Evolutionary conservation across 108 stramenopile species (phyloP).

Genomic region (Parietichytrium sp.): DNA sequence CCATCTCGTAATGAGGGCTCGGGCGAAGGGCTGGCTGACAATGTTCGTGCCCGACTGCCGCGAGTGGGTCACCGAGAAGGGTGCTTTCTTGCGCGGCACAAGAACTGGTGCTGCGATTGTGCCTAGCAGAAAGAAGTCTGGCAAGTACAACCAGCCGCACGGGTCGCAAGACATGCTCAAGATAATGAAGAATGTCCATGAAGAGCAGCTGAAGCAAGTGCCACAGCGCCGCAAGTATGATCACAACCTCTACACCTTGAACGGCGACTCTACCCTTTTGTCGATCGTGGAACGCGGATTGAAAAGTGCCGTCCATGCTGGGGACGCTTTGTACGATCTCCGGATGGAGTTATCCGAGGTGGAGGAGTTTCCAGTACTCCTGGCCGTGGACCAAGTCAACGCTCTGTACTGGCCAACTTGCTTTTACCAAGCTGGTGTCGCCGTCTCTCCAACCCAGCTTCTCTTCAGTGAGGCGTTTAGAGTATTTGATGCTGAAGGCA

Average conservation of each 20-base stretch:
- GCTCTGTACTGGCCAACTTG: not conserved
- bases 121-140: not conserved
- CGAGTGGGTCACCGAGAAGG: not conserved
- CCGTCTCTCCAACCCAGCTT: not conserved
- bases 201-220: not conserved
- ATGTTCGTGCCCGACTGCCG: constrained; percentile 31
- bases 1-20: constrained; percentile 1
- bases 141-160: constrained; percentile 4
- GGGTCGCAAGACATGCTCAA: not conserved
- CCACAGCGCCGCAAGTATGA: constrained; percentile 35
- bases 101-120: not conserved
- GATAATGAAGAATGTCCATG: not conserved
- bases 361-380: constrained; percentile 24
- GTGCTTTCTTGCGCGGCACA: constrained; percentile 10
- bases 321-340: constrained; percentile 36
- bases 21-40: constrained; percentile 38
- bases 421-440: not conserved
- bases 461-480: constrained; percentile 8
- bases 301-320: not conserved
- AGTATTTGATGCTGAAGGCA: not conserved
- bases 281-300: constrained; percentile 31
- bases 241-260: not conserved
- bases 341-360: not conserved
- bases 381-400: constrained; percentile 43
- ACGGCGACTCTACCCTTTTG: not conserved